Evolutionary conservation across 1,284 basidiomycete genomes (phyloP).

Genomic region (Quambalaria eucalypti): DNA sequence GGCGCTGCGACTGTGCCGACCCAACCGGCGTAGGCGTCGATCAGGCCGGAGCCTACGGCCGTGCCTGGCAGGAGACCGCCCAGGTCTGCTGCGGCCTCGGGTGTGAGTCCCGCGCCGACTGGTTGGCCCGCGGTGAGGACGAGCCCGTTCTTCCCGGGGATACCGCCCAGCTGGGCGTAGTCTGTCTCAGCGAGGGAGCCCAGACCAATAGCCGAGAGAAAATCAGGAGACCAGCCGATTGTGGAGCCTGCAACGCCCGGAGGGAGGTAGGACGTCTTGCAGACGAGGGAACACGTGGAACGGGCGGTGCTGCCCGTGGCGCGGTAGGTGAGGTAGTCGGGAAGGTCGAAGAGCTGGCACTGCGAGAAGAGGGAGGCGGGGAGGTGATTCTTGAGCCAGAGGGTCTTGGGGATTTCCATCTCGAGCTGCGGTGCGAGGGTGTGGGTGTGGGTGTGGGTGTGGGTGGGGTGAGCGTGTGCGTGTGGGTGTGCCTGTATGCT

Average conservation of each 20-base stretch:
- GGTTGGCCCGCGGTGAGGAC: conserved; percentile 86
- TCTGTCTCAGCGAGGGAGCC: conserved; percentile 52
- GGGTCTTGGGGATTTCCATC: conserved; percentile 64
- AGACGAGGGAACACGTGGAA: conserved; percentile 85
- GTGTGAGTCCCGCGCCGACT: conserved; percentile 73
- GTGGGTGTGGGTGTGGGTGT: background rate
- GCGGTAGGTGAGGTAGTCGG: conserved; percentile 89
- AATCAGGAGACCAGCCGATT: conserved; percentile 42
- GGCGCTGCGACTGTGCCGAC: conserved; percentile 85
- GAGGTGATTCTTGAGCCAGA: conserved; percentile 93
- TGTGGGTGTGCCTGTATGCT: background rate
- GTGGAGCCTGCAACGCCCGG: conserved; percentile 49
- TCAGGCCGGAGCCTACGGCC: conserved; percentile 83
- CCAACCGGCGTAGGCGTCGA: conserved; percentile 99
- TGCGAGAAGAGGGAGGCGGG: conserved; percentile 61
- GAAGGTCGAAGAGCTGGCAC: conserved; percentile 92
- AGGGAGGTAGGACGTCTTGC: conserved; percentile 95
- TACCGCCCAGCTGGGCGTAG: conserved; percentile 70
- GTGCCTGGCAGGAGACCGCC: conserved; percentile 73
- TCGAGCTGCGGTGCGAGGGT: conserved; percentile 16
- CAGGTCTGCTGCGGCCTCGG: conserved; percentile 70
- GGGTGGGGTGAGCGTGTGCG: background rate
- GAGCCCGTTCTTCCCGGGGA: conserved; percentile 55
- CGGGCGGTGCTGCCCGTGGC: conserved; percentile 71
- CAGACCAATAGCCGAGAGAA: conserved; percentile 42